Base-by-base conservation (phyloP, 139 green algal genomes). In the Auxenochlorella protothecoides region DNA sequence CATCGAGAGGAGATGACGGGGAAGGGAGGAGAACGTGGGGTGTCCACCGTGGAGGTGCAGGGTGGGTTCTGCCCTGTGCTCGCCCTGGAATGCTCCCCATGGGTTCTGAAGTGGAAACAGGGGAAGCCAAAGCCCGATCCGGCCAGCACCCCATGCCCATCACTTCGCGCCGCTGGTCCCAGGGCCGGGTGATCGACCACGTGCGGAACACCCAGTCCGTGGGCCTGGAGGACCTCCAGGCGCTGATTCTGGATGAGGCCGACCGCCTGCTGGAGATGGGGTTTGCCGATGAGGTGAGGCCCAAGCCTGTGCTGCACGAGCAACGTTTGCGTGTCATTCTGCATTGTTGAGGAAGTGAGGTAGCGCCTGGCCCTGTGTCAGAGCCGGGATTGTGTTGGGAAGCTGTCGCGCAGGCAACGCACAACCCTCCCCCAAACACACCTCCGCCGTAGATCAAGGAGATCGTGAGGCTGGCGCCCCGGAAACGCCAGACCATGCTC, bases 211-310 rank as follows among this genome's bases (percentile, higher is more conserved):
- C 86, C 0, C 84, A 88, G 79, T 84, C 79, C 3, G 71, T 95
- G 53, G 91, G 87, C n/a, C 83, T 98, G 72, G 94, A 98, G 77
- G 90, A 97, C 74, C 71, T 98, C 70, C 71, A 76, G 15, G 67
- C 67, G 70, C 78, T 98, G 72, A 87, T 98, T 66, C 85, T 98
- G 70, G 94, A 98, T 74, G 94, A 98, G 85, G 91, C 89, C 52
- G 94, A 98, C 78, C 80, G 93, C 54, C 83, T 97, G 60, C 85
- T 97, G 68, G 85, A 93, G 72, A 93, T 96, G 89, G 92, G 92
- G 4, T 97, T 97, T 71, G 73, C 79, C 15, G 86, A 91, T 15
- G 85, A 91, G 83, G 85, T 90, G 65, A 13, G 73, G 27, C 27
- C 27, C 27, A 44, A 44, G 27, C 27, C 27, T 44, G 27, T 44